A percentile compares a stretch with the other conserved stretches of the same genome.
Evolutionary conservation across 129 eudicot species (phyloP).

Genomic region (Lactuca saligna): DNA sequence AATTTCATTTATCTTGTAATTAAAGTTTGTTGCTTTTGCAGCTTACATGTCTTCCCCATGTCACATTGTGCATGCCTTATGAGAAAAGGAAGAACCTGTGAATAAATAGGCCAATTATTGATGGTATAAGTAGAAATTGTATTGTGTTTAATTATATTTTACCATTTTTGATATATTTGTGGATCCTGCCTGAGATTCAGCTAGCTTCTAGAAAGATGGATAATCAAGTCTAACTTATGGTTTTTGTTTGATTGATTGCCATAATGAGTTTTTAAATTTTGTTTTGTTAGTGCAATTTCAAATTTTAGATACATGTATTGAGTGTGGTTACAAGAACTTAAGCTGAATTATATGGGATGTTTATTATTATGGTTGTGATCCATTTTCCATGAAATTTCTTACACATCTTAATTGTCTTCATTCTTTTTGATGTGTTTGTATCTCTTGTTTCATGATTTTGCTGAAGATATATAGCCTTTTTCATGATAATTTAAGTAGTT

Average conservation of each 20-base stretch:
- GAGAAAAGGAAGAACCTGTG: constrained; percentile 56
- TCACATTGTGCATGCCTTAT: constrained; percentile 47
- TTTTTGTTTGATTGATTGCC: constrained; percentile 19
- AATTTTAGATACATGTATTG: neutral
- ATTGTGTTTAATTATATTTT: neutral
- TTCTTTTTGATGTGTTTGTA: too few species aligned
- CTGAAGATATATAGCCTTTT: too few species aligned
- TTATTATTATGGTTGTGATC: neutral
- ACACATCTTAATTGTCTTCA: too few species aligned
- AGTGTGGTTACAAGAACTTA: neutral
- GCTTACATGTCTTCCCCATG: constrained; percentile 62
- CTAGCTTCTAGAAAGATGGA: constrained; percentile 42
- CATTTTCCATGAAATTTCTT: too few species aligned
- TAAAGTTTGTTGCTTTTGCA: neutral
- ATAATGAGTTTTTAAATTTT: neutral
- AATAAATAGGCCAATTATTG: constrained; percentile 42
- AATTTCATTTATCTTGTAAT: too few species aligned
- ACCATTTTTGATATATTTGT: neutral
- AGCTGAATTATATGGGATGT: neutral
- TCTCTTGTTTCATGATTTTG: too few species aligned
- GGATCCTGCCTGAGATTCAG: constrained; percentile 42
- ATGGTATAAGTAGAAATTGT: neutral
- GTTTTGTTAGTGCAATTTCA: neutral
- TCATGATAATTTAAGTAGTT: too few species aligned
- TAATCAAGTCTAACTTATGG: constrained; percentile 28